Conservation (phyloP, 805 yeast genomes). For the Wilhelminamyces savonicus region DNA sequence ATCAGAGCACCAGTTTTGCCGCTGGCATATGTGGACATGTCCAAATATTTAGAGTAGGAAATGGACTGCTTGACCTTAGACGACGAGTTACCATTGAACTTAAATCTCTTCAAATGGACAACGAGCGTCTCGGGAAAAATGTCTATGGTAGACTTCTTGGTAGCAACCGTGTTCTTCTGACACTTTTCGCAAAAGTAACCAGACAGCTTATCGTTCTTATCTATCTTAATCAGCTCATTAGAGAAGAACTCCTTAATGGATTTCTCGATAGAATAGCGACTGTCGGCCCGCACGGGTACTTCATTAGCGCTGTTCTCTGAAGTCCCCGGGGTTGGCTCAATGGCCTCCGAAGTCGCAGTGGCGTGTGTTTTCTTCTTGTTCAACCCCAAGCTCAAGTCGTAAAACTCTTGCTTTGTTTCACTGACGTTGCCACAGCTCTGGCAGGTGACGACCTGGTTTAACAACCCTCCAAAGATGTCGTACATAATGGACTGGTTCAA, state of each 20-base stretch:
- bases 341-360: conserved; percentile 2
- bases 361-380: conserved; percentile 32
- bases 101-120: conserved; percentile 84
- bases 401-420: conserved; percentile 86
- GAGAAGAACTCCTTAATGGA: conserved; percentile 79
- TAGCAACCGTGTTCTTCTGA: conserved; percentile 67
- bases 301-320: conserved; percentile 10
- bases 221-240: conserved; percentile 69
- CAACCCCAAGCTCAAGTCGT: conserved; percentile 82
- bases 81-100: conserved; percentile 74
- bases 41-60: conserved; percentile 70
- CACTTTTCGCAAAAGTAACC: conserved; percentile 91
- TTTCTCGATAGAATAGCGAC: conserved; percentile 60
- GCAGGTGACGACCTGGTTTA: conserved; percentile 83
- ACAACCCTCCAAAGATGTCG: conserved; percentile 89
- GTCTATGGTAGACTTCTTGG: conserved; percentile 66
- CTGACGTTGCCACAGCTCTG: conserved; percentile 75
- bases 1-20: conserved; percentile 24
- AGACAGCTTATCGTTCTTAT: conserved; percentile 52
- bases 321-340: conserved; percentile 1
- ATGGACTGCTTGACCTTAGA: conserved; percentile 86
- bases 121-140: conserved; percentile 85
- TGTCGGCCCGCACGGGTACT: conserved; percentile 8
- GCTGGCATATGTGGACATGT: conserved; percentile 53
- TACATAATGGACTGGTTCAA: conserved; percentile 76